Conservation (phyloP, 1,284 basidiomycete species). For the Ceratobasidium sp. region DNA sequence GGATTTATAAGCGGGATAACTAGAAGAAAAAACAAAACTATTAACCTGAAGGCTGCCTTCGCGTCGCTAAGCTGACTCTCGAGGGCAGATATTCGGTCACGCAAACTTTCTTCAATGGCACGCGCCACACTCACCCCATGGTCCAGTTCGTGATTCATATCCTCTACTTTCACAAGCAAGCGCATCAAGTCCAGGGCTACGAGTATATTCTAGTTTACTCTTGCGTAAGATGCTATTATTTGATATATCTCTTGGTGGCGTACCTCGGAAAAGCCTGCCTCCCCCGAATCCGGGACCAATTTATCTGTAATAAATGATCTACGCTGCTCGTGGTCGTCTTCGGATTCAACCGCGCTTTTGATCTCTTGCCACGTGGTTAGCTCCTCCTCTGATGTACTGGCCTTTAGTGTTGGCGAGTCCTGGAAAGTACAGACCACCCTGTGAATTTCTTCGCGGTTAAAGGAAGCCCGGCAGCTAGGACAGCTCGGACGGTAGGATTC, state of each 20-base stretch:
- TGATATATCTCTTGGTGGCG: not conserved
- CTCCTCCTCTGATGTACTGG: not conserved
- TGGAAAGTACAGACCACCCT: slow-evolving; percentile 15
- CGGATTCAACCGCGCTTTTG: slow-evolving; percentile 5
- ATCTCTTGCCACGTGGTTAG: slow-evolving; percentile 23
- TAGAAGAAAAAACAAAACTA: no score
- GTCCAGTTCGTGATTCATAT: not conserved
- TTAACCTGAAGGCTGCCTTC: no score
- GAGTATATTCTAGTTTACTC: not conserved
- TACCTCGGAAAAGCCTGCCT: slow-evolving; percentile 17
- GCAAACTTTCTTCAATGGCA: slow-evolving; percentile 34
- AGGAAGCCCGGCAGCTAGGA: slow-evolving; percentile 28
- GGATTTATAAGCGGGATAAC: no score
- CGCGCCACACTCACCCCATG: slow-evolving; percentile 4
- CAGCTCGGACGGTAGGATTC: slow-evolving; percentile 14
- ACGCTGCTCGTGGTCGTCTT: slow-evolving; percentile 6
- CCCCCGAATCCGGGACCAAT: not conserved
- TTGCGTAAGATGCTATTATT: no score
- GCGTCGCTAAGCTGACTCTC: slow-evolving; percentile 7
- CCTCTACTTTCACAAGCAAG: not conserved
- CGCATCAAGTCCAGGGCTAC: not conserved
- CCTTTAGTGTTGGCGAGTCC: not conserved
- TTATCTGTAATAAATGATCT: not conserved
- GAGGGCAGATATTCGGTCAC: slow-evolving; percentile 33
- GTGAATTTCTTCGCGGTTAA: not conserved